Conservation (phyloP, 306 rosid genomes). For the Boehmeria nivea region DNA sequence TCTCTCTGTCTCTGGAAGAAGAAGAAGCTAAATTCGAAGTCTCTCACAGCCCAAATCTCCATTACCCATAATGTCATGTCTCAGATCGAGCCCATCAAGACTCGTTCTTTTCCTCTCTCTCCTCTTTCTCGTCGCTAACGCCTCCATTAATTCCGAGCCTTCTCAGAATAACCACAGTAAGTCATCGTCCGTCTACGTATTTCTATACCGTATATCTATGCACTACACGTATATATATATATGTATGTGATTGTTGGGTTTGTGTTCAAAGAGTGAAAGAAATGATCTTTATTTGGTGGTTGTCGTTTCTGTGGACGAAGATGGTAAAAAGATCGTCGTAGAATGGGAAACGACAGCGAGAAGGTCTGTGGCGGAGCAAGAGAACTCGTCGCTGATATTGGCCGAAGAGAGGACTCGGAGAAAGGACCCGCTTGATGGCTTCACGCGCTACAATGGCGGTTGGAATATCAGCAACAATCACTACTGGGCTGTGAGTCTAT, state of each 20-base stretch:
- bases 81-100: conserved; percentile 16
- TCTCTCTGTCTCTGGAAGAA: too few species aligned
- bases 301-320: conserved; percentile 9
- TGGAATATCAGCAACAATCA: conserved; percentile 59
- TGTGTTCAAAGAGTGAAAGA: neutral
- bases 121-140: conserved; percentile 12
- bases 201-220: too few species aligned
- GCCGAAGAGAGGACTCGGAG: conserved; percentile 51
- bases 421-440: conserved; percentile 43
- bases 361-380: conserved; percentile 37
- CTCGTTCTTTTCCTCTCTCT: conserved; percentile 3
- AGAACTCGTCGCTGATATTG: conserved; percentile 46
- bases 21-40: too few species aligned
- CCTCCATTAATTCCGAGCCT: neutral
- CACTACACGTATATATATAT: too few species aligned
- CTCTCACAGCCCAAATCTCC: too few species aligned
- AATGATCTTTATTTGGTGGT: neutral
- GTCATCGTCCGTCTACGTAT: neutral
- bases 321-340: conserved; percentile 9
- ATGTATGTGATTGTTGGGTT: neutral
- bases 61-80: conserved; percentile 30
- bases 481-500: conserved; percentile 51
- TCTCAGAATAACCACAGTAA: neutral
- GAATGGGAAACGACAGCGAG: conserved; percentile 41
- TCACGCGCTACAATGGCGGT: conserved; percentile 52